Evolutionary conservation across 2,329 filamentous ascomycete genomes (phyloP).

Genomic region (Colletotrichum tabaci): DNA sequence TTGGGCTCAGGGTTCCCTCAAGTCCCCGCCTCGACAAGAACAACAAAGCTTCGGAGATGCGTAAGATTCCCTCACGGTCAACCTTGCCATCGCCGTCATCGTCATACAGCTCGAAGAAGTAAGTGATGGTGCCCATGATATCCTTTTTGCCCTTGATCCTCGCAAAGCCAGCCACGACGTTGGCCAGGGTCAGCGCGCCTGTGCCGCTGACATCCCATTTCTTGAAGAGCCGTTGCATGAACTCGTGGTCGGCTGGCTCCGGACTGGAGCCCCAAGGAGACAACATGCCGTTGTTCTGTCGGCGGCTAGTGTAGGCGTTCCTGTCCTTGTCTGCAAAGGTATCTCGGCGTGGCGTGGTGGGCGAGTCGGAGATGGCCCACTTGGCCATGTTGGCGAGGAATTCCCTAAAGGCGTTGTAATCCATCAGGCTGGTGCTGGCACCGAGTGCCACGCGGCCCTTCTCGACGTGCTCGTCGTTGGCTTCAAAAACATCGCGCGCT

Average conservation of each 20-base stretch:
- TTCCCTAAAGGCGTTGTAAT: constrained; percentile 95
- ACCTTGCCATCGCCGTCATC: constrained; percentile 92
- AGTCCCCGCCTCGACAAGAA: constrained; percentile 93
- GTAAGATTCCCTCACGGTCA: constrained; percentile 92
- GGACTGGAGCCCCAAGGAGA: constrained; percentile 71
- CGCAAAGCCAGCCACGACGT: constrained; percentile 92
- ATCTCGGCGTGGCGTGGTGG: constrained; percentile 69
- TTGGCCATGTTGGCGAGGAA: constrained; percentile 91
- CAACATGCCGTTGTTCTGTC: constrained; percentile 44
- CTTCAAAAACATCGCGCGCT: constrained; percentile 54
- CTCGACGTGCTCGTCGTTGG: constrained; percentile 71
- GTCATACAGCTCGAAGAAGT: constrained; percentile 98
- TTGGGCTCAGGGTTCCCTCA: constrained; percentile 80
- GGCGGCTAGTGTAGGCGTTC: constrained; percentile 57
- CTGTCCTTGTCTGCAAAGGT: constrained; percentile 66
- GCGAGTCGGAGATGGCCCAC: constrained; percentile 94
- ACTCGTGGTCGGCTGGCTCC: constrained; percentile 92
- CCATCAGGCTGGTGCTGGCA: constrained; percentile 93
- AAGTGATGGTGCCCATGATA: constrained; percentile 97
- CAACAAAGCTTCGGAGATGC: constrained; percentile 93
- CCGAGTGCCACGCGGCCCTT: constrained; percentile 90
- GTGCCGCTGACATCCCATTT: constrained; percentile 88
- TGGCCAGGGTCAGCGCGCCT: constrained; percentile 86
- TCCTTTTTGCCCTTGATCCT: constrained; percentile 93
- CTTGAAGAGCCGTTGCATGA: constrained; percentile 87